These are phyloP conservation scores for Globisporangium paroecandrum DNA, from an alignment of 352 stramenopile genomes.

Conservation along the genomic window DNA sequence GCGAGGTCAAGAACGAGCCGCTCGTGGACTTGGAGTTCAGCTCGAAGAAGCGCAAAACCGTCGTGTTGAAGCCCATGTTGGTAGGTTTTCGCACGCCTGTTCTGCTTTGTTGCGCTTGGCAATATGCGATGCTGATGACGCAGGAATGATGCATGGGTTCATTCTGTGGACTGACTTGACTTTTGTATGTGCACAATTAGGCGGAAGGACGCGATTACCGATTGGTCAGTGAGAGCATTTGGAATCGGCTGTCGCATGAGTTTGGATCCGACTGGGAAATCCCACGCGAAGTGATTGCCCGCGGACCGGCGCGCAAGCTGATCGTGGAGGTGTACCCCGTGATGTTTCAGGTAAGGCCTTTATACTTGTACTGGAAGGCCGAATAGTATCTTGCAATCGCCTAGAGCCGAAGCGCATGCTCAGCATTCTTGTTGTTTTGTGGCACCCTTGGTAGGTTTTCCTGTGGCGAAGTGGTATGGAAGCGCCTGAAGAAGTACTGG, in stretches of 20 bases:
- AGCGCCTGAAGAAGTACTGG: constrained; percentile 21
- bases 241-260: constrained; percentile 56
- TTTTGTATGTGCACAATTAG: constrained; percentile 16
- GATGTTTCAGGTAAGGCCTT: constrained; percentile 44
- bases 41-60: constrained; percentile 32
- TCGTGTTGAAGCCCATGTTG: constrained; percentile 59
- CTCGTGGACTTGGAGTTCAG: constrained; percentile 53
- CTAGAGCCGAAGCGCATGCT: background rate
- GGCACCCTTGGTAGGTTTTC: constrained; percentile 23
- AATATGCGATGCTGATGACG: background rate
- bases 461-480: constrained; percentile 38
- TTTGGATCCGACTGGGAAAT: constrained; percentile 79
- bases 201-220: constrained; percentile 63
- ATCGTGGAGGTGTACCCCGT: constrained; percentile 71
- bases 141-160: background rate
- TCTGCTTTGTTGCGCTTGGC: background rate
- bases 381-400: background rate
- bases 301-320: constrained; percentile 33
- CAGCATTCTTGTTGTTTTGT: constrained; percentile 1
- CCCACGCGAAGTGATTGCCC: constrained; percentile 46
- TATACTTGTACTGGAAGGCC: background rate
- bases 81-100: constrained; percentile 22
- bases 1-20: constrained; percentile 29
- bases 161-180: constrained; percentile 8
- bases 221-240: constrained; percentile 67